Evolutionary conservation across 352 stramenopile species (phyloP), one percentile per base, ranked within the genome.

Genomic region (Pelagophyceae sp.): DNA sequence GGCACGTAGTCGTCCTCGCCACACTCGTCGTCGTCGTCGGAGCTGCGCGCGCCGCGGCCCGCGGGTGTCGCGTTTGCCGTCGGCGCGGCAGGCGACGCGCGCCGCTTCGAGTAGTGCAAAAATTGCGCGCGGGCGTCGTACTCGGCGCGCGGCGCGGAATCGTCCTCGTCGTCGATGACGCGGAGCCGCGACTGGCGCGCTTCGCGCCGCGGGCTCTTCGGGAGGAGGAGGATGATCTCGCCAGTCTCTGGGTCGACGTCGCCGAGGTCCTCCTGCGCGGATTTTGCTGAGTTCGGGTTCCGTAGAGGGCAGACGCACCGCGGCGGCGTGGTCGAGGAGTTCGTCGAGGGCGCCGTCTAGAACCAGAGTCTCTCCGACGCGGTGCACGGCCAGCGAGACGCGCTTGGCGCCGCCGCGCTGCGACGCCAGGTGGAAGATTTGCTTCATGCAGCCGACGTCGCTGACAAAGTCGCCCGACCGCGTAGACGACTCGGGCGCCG

Each of bases 201-300:
- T 15, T 15, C 17, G 50, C 17, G 50, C 50, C 17, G 50, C 50
- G 25, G 15, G 50, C 50, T 15, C 58, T n/a, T n/a, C 27, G 58
- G 23, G 58, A 67, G 29, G 23, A 67, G 23, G 11, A 67, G 5
- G 29, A 72, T 72, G 31, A 72, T 31, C n/a, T 72, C 64, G 32
- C 64, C 64, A 6, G 64, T 72, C 64, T 72, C 64, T 3, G 64
- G 64, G n/a, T 72, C 64, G 15, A 72, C 64, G 60, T 67, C 60
- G 60, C 60, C 60, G 25, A 29, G 5, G 60, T 11, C 60, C 11
- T 67, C 45, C n/a, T n/a, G n/a, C n/a, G n/a, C n/a, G n/a, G n/a
- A n/a, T n/a, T n/a, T n/a, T n/a, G n/a, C n/a, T n/a, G n/a, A n/a
- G n/a, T n/a, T n/a, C n/a, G n/a, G n/a, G n/a, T n/a, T n/a, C n/a